Conservation (phyloP, 371 early-diverging fungal genomes). For the Mucor sp. region DNA sequence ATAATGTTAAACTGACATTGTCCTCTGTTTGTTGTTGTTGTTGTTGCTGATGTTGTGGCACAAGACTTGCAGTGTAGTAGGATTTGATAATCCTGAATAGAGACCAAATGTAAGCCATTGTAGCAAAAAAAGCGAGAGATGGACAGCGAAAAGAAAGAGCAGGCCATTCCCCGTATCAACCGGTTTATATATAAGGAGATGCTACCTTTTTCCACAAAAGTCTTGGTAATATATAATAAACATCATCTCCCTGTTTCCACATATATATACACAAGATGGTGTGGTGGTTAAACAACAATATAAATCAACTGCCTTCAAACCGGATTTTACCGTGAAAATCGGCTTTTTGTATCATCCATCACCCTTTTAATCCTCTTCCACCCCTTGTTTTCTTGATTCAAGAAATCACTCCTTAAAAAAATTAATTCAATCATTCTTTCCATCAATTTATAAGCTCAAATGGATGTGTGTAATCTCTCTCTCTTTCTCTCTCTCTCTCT, state of each 20-base stretch:
- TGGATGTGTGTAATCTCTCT: not conserved
- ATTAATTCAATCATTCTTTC: not conserved
- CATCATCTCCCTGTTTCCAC: not conserved
- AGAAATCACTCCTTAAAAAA: not conserved
- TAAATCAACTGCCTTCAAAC: slow-evolving; percentile 1
- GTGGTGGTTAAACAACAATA: not conserved
- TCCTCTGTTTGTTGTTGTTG: slow-evolving; percentile 3
- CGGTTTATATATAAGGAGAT: not conserved
- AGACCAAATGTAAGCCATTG: not conserved
- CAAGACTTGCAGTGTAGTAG: not conserved
- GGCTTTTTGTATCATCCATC: not conserved
- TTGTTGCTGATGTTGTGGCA: not conserved
- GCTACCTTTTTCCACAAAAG: not conserved
- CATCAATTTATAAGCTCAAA: not conserved
- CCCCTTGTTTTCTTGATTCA: not conserved
- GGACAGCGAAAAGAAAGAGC: not conserved
- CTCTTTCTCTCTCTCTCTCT: no score
- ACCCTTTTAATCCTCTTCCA: not conserved
- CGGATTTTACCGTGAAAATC: slow-evolving; percentile 6
- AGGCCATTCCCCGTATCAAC: not conserved
- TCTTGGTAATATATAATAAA: no score
- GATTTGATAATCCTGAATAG: slow-evolving; percentile 3
- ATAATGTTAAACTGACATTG: not conserved
- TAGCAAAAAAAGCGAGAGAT: not conserved
- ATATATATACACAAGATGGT: not conserved